A percentile compares a stretch with the other conserved stretches of the same genome.
Evolutionary conservation across 2,329 filamentous ascomycete genomes (phyloP).

Genomic region (Emmonsiellopsis sp.): DNA sequence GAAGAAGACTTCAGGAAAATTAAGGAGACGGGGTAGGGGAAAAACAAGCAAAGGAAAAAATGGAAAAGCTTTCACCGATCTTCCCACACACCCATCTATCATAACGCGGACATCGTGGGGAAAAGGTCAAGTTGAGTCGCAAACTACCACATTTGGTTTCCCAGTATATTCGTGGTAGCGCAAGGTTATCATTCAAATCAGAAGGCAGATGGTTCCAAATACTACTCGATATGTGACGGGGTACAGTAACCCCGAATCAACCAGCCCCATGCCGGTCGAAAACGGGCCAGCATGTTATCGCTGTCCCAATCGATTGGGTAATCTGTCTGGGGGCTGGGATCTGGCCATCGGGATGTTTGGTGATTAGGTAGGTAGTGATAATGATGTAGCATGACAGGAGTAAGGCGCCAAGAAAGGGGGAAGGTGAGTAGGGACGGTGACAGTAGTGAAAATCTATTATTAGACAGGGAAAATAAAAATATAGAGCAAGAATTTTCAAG

Average conservation of each 20-base stretch:
- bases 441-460: background rate
- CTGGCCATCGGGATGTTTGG: too few species aligned
- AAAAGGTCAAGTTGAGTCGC: background rate
- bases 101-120: too few species aligned
- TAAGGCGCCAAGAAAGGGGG: too few species aligned
- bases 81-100: too few species aligned
- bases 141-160: background rate
- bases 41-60: background rate
- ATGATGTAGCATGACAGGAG: too few species aligned
- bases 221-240: background rate
- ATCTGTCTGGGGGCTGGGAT: too few species aligned
- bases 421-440: too few species aligned
- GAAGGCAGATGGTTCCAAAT: background rate
- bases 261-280: too few species aligned
- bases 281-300: too few species aligned
- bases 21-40: background rate
- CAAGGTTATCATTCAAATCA: background rate
- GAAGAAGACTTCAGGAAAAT: background rate
- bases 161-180: background rate
- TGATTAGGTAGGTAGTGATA: too few species aligned
- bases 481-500: background rate
- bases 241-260: too few species aligned
- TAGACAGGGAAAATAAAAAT: conserved; percentile 1
- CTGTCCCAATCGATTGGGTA: too few species aligned
- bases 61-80: background rate